Evolutionary conservation across 2,329 filamentous ascomycete genomes (phyloP), one percentile per base, ranked within the genome.

Genomic region (Hypocrella siamensis): DNA sequence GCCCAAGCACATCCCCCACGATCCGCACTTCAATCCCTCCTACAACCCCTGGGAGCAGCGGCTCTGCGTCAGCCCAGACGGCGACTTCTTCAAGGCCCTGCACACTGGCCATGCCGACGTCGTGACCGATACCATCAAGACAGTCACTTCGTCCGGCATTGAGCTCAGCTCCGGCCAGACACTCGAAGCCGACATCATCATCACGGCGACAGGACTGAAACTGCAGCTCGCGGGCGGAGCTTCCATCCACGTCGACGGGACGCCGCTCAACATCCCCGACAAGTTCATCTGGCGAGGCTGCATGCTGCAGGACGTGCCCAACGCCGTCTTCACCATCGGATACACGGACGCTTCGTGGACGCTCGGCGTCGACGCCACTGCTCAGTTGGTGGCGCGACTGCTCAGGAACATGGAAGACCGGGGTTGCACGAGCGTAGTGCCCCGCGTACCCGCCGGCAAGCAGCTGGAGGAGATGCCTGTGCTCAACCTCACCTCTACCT

Each of bases 1-100:
- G 0, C 71, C 72, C 0, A 42, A 43, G 0, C 42, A 54, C 15
- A 50, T 70, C n/a, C 48, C 56, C 1, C 46, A 55, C 35, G 60
- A 70, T 14, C 66, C 65, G 2, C 61, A 75, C 44, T 72, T 73
- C 51, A 55, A 55, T 12, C 68, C 68, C 0, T 42, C 46, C 1
- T 74, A 73, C 36, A 61, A 61, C 8, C 70, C 70, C 0, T 75
- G 76, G 73, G 65, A 80, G 33, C 79, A 84, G 44, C 66, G 79
- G 1, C 53, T 84, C 14, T 83, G 78, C 42, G 56, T 76, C 22
- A 67, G 44, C 1, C 47, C 53, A n/a, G 52, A 63, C 24, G 59
- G 58, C 0, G 63, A 65, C 40, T 63, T 66, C 34, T 68, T 55
- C 38, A 35, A 46, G 7, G 52, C 56, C 0, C 43, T 66, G n/a